Evolutionary conservation across 139 green algal species (phyloP).

Genomic region (Tetraselmis striata): DNA sequence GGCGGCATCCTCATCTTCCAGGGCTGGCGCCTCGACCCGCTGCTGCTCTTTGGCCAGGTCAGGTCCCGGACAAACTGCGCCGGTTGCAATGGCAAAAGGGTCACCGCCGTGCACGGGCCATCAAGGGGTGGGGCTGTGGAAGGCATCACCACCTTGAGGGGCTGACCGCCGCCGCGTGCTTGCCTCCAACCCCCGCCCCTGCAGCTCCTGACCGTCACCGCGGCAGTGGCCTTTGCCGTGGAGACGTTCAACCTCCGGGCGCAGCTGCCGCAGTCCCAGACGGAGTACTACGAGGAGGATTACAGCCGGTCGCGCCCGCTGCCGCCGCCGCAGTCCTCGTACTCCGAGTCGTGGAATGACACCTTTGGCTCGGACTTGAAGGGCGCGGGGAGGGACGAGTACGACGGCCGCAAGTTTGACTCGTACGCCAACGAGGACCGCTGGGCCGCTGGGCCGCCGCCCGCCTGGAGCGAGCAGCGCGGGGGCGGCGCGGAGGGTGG

Average conservation of each 20-base stretch:
- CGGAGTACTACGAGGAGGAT: not conserved
- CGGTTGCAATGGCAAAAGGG: no score
- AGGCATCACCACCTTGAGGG: no score
- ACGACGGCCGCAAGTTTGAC: not conserved
- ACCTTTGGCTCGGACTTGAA: not conserved
- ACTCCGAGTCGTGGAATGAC: not conserved
- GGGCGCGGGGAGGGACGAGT: not conserved
- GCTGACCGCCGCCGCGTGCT: no score
- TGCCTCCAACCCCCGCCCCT: no score
- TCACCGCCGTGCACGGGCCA: no score
- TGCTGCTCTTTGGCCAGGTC: conserved; percentile 58
- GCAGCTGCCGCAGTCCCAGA: conserved; percentile 9
- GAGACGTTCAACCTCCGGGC: conserved; percentile 46
- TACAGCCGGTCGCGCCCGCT: not conserved
- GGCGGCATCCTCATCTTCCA: conserved; percentile 67
- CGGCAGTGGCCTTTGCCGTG: conserved; percentile 50
- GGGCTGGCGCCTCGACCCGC: conserved; percentile 59
- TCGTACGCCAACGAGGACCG: not conserved
- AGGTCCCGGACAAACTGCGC: no score
- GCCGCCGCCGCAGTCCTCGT: not conserved
- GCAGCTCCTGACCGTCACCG: conserved; percentile 49
- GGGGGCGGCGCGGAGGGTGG: not conserved
- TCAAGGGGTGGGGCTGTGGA: no score
- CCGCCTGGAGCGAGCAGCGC: not conserved
- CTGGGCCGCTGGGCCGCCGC: not conserved